Percentiles rank a stretch among this genome's conserved stretches.
Evolutionary conservation across 225 moss, liverwort and hornwort genomes (phyloP).

Genomic region (Rhytidiadelphus loreus): DNA sequence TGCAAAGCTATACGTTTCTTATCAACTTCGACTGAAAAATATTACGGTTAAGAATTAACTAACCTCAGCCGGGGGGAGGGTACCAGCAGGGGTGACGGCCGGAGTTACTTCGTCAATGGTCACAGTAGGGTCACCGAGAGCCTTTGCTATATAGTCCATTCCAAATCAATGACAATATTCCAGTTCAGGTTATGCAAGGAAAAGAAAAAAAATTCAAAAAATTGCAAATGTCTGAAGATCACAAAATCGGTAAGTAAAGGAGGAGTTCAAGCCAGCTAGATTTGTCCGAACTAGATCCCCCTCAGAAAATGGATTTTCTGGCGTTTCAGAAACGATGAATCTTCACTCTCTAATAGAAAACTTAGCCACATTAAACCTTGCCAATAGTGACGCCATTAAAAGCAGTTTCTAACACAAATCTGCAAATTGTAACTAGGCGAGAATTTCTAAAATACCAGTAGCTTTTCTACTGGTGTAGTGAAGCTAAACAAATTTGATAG

Average conservation of each 20-base stretch:
- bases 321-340: not conserved
- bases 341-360: not conserved
- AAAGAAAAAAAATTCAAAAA: not conserved
- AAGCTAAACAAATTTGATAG: not conserved
- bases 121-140: constrained; percentile 52
- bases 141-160: constrained; percentile 28
- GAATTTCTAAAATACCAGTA: not conserved
- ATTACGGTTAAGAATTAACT: not conserved
- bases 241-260: not conserved
- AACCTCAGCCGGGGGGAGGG: constrained; percentile 46
- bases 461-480: not conserved
- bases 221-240: not conserved
- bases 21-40: not conserved
- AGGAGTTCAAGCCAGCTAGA: not conserved
- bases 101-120: constrained; percentile 55
- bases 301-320: not conserved
- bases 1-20: not conserved
- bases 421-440: not conserved
- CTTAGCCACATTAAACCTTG: not conserved
- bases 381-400: not conserved
- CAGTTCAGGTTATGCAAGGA: not conserved
- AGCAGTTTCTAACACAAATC: not conserved
- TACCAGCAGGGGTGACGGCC: constrained; percentile 27
- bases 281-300: not conserved
- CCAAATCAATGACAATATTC: not conserved